phyloP scores from a whole-genome alignment of 495 filamentous ascomycete genomes.

The Aspergillus carlsbadensis region DNA sequence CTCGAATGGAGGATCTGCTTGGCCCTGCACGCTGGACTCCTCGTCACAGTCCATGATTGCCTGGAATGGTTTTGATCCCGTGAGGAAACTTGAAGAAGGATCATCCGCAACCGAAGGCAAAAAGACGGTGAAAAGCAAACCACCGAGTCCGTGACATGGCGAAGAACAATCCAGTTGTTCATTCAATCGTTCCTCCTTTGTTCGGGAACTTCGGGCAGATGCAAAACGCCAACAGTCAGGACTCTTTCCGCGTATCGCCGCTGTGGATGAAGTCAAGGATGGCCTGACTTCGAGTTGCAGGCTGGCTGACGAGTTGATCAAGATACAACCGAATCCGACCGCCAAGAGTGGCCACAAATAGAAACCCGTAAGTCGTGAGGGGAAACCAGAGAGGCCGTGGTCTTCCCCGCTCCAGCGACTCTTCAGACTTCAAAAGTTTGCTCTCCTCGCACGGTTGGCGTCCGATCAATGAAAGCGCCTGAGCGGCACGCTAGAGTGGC shows the following conservation, averaged over 20 bases:
- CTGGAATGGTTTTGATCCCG: background rate
- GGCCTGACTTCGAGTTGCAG: background rate
- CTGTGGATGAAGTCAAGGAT: background rate
- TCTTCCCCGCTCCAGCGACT: constrained; percentile 6
- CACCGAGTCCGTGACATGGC: background rate
- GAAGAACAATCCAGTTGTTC: background rate
- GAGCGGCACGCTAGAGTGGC: constrained; percentile 19
- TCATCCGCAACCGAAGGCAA: background rate
- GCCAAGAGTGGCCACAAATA: constrained; percentile 6
- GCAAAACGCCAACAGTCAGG: background rate
- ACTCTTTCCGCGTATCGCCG: background rate
- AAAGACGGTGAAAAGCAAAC: constrained; percentile 16
- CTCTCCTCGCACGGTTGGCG: background rate
- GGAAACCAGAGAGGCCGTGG: background rate
- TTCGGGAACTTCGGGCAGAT: background rate
- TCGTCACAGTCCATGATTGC: constrained; percentile 19
- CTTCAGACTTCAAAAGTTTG: constrained; percentile 19
- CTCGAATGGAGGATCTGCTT: constrained; percentile 11
- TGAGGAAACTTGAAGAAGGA: background rate
- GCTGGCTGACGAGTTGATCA: background rate
- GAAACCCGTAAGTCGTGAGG: constrained; percentile 8
- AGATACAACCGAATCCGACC: background rate
- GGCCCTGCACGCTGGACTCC: constrained; percentile 20
- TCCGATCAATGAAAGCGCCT: constrained; percentile 16
- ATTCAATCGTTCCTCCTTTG: background rate